Evolutionary conservation across 768 basidiomycete genomes (phyloP).

Genomic region (Trametes coccinea): DNA sequence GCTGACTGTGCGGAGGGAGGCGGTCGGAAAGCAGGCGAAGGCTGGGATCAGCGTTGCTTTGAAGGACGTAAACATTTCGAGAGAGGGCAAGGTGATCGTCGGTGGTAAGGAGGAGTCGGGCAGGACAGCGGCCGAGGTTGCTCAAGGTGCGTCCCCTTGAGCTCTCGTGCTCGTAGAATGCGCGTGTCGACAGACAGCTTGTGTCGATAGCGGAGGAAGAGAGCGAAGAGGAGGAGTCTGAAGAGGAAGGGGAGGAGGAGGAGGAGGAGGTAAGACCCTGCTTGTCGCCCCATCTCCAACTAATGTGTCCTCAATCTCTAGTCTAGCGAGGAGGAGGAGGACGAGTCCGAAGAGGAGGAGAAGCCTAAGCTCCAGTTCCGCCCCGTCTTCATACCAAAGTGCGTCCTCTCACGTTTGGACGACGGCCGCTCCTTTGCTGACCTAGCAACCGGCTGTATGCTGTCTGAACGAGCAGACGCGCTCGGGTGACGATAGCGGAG

Average conservation of each 20-base stretch:
- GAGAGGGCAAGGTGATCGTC: conserved; percentile 77
- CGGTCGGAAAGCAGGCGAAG: conserved; percentile 31
- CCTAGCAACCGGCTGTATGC: not conserved
- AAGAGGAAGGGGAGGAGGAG: conserved; percentile 36
- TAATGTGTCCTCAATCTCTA: conserved; percentile 33
- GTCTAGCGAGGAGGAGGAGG: conserved; percentile 89
- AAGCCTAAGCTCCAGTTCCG: conserved; percentile 76
- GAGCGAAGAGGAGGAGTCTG: conserved; percentile 46
- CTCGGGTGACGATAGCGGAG: conserved; percentile 70
- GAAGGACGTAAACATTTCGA: conserved; percentile 79
- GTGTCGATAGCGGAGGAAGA: conserved; percentile 31
- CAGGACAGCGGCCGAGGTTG: conserved; percentile 48
- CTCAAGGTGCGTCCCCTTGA: conserved; percentile 16
- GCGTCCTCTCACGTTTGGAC: conserved; percentile 31
- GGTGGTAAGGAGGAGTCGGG: conserved; percentile 80
- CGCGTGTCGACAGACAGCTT: not conserved
- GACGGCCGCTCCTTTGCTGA: not conserved
- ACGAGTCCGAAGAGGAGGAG: conserved; percentile 69
- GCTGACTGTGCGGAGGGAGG: conserved; percentile 33
- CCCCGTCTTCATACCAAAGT: conserved; percentile 97
- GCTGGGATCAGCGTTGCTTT: conserved; percentile 74
- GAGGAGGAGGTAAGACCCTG: conserved; percentile 44
- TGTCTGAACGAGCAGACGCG: conserved; percentile 51
- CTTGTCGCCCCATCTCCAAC: conserved; percentile 1
- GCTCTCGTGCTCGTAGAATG: not conserved